Evolutionary conservation across 2,329 filamentous ascomycete species (phyloP).

Genomic region (Arthrobotrys pseudoclavata): DNA sequence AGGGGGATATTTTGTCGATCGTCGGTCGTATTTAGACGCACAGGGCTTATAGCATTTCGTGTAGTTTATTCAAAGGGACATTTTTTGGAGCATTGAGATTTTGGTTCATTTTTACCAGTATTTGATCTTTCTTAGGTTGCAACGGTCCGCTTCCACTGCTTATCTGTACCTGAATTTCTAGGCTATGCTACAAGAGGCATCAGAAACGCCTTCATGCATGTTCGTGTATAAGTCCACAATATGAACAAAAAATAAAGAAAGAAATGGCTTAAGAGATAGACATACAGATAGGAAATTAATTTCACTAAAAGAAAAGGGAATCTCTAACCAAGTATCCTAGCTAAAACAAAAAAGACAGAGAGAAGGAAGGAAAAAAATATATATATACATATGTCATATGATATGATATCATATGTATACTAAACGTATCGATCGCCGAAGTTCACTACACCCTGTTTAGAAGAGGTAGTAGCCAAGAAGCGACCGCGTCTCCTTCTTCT

Average conservation of each 20-base stretch:
- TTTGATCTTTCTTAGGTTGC: no score
- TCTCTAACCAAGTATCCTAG: slow-evolving; percentile 5
- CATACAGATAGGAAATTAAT: slow-evolving; percentile 14
- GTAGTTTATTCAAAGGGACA: no score
- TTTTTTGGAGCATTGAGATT: no score
- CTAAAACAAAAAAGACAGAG: not conserved
- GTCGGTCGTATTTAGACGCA: no score
- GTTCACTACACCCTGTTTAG: not conserved
- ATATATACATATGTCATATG: slow-evolving; percentile 26
- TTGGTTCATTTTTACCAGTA: no score
- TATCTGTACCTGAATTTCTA: no score
- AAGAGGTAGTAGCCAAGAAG: slow-evolving; percentile 22
- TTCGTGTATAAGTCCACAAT: not conserved
- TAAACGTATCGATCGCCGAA: not conserved
- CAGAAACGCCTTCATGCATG: not conserved
- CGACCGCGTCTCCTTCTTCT: slow-evolving; percentile 18
- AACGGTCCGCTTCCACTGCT: no score
- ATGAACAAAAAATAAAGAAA: not conserved
- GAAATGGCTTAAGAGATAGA: slow-evolving; percentile 1
- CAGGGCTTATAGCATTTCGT: no score
- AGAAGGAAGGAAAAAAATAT: slow-evolving; percentile 3
- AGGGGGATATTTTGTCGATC: no score
- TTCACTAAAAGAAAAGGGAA: slow-evolving; percentile 8
- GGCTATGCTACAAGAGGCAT: not conserved
- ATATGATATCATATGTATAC: slow-evolving; percentile 4